Conservation (phyloP, 257 asterid genomes). For the Lithospermum erythrorhizon region DNA sequence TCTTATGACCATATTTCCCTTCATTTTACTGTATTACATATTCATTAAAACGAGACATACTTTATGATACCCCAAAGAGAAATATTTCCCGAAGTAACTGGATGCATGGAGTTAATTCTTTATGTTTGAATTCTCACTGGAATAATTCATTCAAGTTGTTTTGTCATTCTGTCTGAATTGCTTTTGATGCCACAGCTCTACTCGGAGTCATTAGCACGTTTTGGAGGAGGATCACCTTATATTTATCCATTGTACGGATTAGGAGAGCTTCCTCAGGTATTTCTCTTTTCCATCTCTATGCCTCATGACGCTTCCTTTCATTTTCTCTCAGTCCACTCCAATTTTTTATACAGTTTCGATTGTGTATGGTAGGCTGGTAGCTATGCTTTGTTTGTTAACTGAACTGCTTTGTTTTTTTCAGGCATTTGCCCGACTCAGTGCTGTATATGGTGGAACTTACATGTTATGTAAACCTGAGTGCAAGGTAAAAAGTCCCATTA, state of each 20-base stretch:
- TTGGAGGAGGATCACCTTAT: slow-evolving; percentile 96
- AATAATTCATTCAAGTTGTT: too few species aligned
- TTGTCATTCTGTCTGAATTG: too few species aligned
- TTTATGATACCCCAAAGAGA: slow-evolving; percentile 78
- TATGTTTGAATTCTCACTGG: slow-evolving; percentile 28
- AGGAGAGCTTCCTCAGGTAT: slow-evolving; percentile 97
- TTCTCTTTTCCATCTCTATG: slow-evolving; percentile 5
- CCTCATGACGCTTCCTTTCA: slow-evolving; percentile 2
- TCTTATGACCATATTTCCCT: too few species aligned
- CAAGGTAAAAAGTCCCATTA: slow-evolving; percentile 35
- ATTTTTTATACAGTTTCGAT: neutral
- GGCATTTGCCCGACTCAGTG: slow-evolving; percentile 98
- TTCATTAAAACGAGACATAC: slow-evolving; percentile 25
- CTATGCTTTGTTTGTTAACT: slow-evolving; percentile 4
- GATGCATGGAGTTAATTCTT: slow-evolving; percentile 46
- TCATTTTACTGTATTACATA: too few species aligned
- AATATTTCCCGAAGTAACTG: slow-evolving; percentile 57
- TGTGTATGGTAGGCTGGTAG: neutral
- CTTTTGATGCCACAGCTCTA: slow-evolving; percentile 41
- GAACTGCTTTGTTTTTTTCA: slow-evolving; percentile 14
- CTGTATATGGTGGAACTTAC: slow-evolving; percentile 97
- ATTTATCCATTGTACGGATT: slow-evolving; percentile 89
- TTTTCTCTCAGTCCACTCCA: neutral
- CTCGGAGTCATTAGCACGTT: slow-evolving; percentile 79
- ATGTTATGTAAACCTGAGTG: slow-evolving; percentile 92